Evolutionary conservation across 345 rosid genomes (phyloP), one percentile per base, ranked within the genome.

Genomic region (Chamaenerion angustifolium): DNA sequence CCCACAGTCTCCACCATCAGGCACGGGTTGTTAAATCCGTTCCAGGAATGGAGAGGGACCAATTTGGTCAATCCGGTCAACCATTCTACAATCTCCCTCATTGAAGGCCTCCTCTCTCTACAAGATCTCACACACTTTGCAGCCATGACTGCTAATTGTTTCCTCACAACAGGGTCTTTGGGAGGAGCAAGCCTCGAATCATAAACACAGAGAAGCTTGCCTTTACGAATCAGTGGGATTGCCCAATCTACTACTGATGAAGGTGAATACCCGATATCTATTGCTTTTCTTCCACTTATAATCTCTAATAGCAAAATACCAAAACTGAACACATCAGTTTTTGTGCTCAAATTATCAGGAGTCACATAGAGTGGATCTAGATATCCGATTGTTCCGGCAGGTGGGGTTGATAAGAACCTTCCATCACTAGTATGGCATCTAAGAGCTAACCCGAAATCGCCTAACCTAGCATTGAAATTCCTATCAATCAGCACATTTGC

Each of bases 361-460:
- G 99, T 92, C 10, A 87, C 94, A 67, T 92, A 92, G 42, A 85
- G 76, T 16, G 99, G 99, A 68, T 92, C 99, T 0, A 92, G 80
- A 71, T 92, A 92, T 0, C 99, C 99, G 40, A 92, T 82, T 1
- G 99, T 92, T 15, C 99, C 99, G 1, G 99, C 99, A 0, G 99
- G 99, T 0, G 99, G 99, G 13, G 96, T 92, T 16, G 99, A 84
- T 65, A 75, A 79, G 54, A 88, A 73, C 54, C 69, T 77, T 40
- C 69, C 88, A 61, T 88, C 93, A 56, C 80, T 81, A 19, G 54
- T 79, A 49, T 83, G 88, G 57, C 93, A 88, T 64, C 94, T 78
- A 16, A 92, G 63, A 12, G 99, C 96, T 41, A 92, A 67, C 12
- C 99, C 99, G 57, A 92, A 92, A 70, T 92, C 99, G 9, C 95